Percentiles rank a stretch among this genome's conserved stretches.
Conservation (phyloP, 2,329 filamentous ascomycete species). For the Trichoderma lentiforme region DNA sequence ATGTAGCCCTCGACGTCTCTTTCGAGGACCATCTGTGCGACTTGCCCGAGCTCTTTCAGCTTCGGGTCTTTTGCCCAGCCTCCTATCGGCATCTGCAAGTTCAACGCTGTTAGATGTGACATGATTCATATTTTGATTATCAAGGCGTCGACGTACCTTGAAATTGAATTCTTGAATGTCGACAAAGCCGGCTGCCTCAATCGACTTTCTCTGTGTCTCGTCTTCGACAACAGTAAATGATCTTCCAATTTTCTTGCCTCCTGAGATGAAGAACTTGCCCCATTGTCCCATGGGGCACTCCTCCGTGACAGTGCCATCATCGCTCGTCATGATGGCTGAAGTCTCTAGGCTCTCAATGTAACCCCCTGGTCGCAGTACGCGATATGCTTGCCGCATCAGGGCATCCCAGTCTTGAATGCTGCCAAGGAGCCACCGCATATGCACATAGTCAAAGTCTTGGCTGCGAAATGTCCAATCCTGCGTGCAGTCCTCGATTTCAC, state of each 20-base stretch:
- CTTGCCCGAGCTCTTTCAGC: conserved; percentile 28
- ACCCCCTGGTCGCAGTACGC: conserved; percentile 55
- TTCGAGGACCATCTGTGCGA: conserved; percentile 30
- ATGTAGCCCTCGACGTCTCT: conserved; percentile 33
- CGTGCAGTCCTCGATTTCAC: conserved; percentile 33
- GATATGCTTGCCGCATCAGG: conserved; percentile 49
- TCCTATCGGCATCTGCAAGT: conserved; percentile 21
- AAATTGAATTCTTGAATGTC: conserved; percentile 25
- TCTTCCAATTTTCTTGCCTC: conserved; percentile 30
- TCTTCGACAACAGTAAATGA: conserved; percentile 29
- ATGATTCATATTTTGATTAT: neutral
- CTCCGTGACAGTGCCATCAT: conserved; percentile 30
- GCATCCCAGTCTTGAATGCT: conserved; percentile 54
- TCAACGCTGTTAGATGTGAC: neutral
- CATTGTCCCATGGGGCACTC: conserved; percentile 28
- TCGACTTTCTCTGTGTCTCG: conserved; percentile 21
- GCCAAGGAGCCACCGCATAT: conserved; percentile 55
- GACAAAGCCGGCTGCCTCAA: conserved; percentile 28
- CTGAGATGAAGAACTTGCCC: conserved; percentile 29
- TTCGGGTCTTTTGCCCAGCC: conserved; percentile 25
- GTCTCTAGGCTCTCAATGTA: conserved; percentile 35
- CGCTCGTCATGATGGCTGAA: conserved; percentile 26
- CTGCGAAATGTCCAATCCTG: conserved; percentile 29
- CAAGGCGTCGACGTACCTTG: conserved; percentile 21
- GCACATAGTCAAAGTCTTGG: conserved; percentile 55